phyloP scores from a whole-genome alignment of 2,329 filamentous ascomycete species.

The Bipolaris sorokiniana region DNA sequence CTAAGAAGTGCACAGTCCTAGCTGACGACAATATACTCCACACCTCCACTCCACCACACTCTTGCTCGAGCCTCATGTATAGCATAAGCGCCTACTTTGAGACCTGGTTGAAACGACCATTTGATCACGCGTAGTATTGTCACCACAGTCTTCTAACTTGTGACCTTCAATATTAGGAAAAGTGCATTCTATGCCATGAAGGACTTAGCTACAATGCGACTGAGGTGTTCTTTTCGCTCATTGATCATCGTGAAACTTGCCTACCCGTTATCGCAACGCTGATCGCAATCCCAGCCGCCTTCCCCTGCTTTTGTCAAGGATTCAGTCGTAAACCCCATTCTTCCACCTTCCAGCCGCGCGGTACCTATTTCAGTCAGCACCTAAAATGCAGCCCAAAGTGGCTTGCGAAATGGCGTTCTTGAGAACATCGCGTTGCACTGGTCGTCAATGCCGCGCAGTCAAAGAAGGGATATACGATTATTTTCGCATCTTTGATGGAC shows the following conservation, averaged over 20 bases:
- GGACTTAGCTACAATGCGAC: background rate
- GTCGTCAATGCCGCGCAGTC: background rate
- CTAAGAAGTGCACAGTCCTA: conserved; percentile 7
- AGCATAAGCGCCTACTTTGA: background rate
- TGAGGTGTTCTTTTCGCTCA: background rate
- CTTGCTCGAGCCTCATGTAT: background rate
- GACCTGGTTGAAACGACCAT: background rate
- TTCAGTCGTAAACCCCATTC: background rate
- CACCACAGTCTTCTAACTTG: too few relatives aligned
- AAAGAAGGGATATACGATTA: background rate
- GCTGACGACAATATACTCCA: conserved; percentile 7
- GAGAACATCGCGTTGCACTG: background rate
- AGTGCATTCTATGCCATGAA: background rate
- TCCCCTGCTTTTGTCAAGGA: background rate
- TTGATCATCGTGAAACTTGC: conserved; percentile 1
- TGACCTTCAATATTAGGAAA: background rate
- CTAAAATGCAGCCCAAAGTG: background rate
- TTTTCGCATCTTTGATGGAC: background rate
- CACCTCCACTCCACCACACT: background rate
- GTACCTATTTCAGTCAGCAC: background rate
- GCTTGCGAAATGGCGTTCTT: background rate
- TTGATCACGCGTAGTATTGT: background rate
- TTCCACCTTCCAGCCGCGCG: conserved; percentile 1
- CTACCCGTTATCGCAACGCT: background rate
- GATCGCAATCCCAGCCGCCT: conserved; percentile 2